Conservation (phyloP, 805 yeast species). For the Myxozyma monticola region DNA sequence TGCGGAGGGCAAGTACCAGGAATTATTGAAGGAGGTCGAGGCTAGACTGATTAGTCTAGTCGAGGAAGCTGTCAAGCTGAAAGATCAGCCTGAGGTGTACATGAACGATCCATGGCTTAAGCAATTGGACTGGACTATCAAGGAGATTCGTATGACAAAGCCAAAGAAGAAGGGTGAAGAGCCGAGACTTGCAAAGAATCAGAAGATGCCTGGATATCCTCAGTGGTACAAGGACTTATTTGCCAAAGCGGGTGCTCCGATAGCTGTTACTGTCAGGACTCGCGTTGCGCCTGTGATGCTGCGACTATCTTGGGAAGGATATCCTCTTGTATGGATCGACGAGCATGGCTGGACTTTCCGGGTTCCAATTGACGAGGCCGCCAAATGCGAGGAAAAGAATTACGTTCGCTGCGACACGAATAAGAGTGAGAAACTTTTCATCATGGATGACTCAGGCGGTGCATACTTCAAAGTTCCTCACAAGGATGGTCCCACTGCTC, state of each 20-base stretch:
- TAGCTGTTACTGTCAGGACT: slow-evolving; percentile 68
- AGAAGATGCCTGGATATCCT: slow-evolving; percentile 86
- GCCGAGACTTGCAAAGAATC: slow-evolving; percentile 51
- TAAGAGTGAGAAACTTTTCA: slow-evolving; percentile 24
- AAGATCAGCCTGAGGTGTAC: slow-evolving; percentile 41
- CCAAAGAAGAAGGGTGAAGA: slow-evolving; percentile 57
- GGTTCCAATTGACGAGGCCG: slow-evolving; percentile 44
- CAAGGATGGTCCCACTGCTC: slow-evolving; percentile 71
- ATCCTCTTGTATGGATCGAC: slow-evolving; percentile 80
- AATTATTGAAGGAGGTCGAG: slow-evolving; percentile 57
- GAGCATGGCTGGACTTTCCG: slow-evolving; percentile 86
- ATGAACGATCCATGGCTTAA: slow-evolving; percentile 80
- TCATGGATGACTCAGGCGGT: slow-evolving; percentile 37
- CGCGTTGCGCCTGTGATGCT: slow-evolving; percentile 75
- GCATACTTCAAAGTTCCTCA: slow-evolving; percentile 77
- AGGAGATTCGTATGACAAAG: slow-evolving; percentile 55
- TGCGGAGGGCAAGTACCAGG: slow-evolving; percentile 68
- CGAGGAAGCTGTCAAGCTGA: slow-evolving; percentile 52
- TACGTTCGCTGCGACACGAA: slow-evolving; percentile 36
- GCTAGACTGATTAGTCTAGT: slow-evolving; percentile 60
- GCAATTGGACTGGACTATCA: slow-evolving; percentile 84
- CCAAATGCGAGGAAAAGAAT: slow-evolving; percentile 41
- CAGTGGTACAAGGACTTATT: slow-evolving; percentile 79
- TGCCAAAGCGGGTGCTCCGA: slow-evolving; percentile 43
- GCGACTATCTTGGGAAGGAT: slow-evolving; percentile 78